Conservation (phyloP, 345 rosid genomes). For the Nephelium lappaceum region DNA sequence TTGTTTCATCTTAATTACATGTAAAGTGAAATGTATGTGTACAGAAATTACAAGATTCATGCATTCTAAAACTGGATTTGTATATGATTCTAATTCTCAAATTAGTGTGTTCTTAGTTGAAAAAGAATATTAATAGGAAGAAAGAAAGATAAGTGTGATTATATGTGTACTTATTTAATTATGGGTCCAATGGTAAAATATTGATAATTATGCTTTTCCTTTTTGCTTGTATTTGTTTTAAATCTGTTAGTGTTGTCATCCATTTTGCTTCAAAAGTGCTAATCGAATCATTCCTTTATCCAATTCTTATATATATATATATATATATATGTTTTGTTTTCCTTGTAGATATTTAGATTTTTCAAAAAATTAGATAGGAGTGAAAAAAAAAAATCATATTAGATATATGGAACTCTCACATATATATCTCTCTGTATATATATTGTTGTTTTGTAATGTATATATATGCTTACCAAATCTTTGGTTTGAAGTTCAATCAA, state of each 20-base stretch:
- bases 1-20: too few species aligned
- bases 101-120: neutral
- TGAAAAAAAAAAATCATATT: neutral
- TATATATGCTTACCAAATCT: neutral
- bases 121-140: neutral
- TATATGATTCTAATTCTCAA: too few species aligned
- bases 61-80: too few species aligned
- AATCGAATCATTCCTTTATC: conserved; percentile 33
- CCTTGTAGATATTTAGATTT: neutral
- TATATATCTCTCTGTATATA: neutral
- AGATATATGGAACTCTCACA: neutral
- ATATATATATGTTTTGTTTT: neutral
- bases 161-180: neutral
- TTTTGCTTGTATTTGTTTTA: conserved; percentile 12
- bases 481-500: neutral
- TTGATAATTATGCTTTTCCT: conserved; percentile 24
- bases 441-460: neutral
- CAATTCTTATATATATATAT: neutral
- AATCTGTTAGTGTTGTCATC: conserved; percentile 37
- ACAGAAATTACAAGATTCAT: too few species aligned
- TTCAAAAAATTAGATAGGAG: neutral
- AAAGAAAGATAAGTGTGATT: neutral
- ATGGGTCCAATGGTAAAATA: conserved; percentile 7
- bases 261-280: conserved; percentile 37
- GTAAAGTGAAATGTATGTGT: too few species aligned